Evolutionary conservation across 495 filamentous ascomycete species (phyloP).

Genomic region (Podospora australis): DNA sequence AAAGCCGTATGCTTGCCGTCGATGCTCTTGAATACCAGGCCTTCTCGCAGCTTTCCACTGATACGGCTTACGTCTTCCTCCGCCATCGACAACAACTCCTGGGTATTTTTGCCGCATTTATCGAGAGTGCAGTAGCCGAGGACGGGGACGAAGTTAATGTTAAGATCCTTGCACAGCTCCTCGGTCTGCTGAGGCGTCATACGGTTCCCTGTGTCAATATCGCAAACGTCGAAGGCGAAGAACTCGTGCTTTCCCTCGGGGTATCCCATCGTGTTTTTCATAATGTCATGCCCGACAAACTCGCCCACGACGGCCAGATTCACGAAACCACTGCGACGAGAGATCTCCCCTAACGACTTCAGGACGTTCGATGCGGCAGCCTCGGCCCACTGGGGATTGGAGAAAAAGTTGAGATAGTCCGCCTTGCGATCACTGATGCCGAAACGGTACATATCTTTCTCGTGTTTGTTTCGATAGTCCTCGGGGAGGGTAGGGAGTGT

Average conservation of each 20-base stretch:
- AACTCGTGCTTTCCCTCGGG: constrained; percentile 16
- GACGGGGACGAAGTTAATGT: constrained; percentile 12
- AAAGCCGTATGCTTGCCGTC: constrained; percentile 6
- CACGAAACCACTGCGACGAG: too few species aligned
- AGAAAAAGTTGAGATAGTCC: background rate
- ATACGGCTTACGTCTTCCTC: background rate
- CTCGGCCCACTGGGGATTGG: constrained; percentile 9
- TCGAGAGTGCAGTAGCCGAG: constrained; percentile 2
- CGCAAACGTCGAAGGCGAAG: constrained; percentile 16
- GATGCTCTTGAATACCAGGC: constrained; percentile 14
- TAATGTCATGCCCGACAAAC: constrained; percentile 10
- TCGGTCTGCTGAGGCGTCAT: background rate
- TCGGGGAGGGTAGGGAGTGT: constrained; percentile 3
- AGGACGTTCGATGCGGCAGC: constrained; percentile 9
- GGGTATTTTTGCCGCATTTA: background rate
- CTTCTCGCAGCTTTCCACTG: constrained; percentile 13
- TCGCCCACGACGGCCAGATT: constrained; percentile 20
- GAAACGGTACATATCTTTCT: constrained; percentile 4
- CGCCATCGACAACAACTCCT: constrained; percentile 16
- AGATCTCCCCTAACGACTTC: constrained; percentile 2
- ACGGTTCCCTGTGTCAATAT: constrained; percentile 14
- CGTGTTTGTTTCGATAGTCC: background rate
- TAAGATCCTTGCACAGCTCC: constrained; percentile 7
- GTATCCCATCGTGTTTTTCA: constrained; percentile 15
- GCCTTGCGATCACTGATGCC: constrained; percentile 7